Evolutionary conservation across 306 rosid genomes (phyloP).

Genomic region (Vicia sativa): DNA sequence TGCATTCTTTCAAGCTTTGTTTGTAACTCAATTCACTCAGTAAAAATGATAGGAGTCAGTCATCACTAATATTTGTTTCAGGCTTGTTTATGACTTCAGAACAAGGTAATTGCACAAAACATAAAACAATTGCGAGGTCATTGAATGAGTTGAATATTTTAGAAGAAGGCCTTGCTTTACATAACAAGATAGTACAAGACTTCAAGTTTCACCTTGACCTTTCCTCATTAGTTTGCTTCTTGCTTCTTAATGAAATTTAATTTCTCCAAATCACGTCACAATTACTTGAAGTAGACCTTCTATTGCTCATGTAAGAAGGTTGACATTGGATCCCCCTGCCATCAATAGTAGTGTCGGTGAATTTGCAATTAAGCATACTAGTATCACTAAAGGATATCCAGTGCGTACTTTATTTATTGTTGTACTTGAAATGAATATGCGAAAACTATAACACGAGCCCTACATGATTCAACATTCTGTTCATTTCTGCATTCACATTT

Average conservation of each 20-base stretch:
- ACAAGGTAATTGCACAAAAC: slow-evolving; percentile 14
- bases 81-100: neutral
- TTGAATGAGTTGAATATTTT: slow-evolving; percentile 13
- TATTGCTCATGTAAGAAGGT: no score
- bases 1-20: slow-evolving; percentile 13
- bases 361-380: no score
- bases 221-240: no score
- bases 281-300: no score
- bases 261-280: no score
- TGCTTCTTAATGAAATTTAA: no score
- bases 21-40: neutral
- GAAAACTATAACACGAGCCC: neutral
- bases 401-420: no score
- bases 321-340: no score
- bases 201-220: no score
- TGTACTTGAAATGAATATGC: neutral
- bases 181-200: neutral
- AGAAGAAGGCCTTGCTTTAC: neutral
- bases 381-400: no score
- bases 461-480: neutral
- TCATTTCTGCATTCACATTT: neutral
- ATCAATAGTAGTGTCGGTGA: no score
- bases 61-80: slow-evolving; percentile 16
- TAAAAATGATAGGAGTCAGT: slow-evolving; percentile 13
- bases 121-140: neutral